Base-by-base conservation (phyloP, 257 asterid genomes). In the Plantago major region DNA sequence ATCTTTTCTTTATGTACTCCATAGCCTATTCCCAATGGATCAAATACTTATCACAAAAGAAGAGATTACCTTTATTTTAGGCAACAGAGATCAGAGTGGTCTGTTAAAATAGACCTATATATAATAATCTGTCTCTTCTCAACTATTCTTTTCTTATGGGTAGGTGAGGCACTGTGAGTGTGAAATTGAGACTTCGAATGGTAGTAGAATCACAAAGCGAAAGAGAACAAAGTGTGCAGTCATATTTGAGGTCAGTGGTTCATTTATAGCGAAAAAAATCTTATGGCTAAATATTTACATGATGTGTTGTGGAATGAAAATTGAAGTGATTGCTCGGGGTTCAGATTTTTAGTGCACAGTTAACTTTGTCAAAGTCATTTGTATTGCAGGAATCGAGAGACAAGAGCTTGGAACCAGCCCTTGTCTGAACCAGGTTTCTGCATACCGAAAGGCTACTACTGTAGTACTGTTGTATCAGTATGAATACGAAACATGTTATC, bases 131-230 rank as follows among this genome's bases (percentile, higher is more conserved):
- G 37, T 58, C 56, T 64, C 64, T 22, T 63, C 22, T n/a, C n/a
- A 12, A 55, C 54, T 54, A 43, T 42, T 67, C 37, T 68, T 62
- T 18, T 58, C 38, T 11, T 50, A 65, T 46, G 77, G 48, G 58
- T 77, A 91, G 94, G 95, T 84, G 73, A 91, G 93, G 46, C 97
- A 69, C 79, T 93, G 64, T 58, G 98, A 88, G 79, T 91, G 86
- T 73, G 95, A 91, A 74, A 87, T 91, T 60, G 97, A 91, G 80
- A 91, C 95, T 55, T 78, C 87, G 62, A 82, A 88, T 75, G 92
- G 95, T 57, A 78, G 92, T 79, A 88, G 88, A 67, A 81, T 91
- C 66, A 91, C 97, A 22, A 91, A 88, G 78, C 77, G 90, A 55
- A 81, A 86, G 63, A 88, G 79, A 75, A 88, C 95, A 54, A 85